Conservation (phyloP, 345 rosid genomes). For the Luvunga scandens region DNA sequence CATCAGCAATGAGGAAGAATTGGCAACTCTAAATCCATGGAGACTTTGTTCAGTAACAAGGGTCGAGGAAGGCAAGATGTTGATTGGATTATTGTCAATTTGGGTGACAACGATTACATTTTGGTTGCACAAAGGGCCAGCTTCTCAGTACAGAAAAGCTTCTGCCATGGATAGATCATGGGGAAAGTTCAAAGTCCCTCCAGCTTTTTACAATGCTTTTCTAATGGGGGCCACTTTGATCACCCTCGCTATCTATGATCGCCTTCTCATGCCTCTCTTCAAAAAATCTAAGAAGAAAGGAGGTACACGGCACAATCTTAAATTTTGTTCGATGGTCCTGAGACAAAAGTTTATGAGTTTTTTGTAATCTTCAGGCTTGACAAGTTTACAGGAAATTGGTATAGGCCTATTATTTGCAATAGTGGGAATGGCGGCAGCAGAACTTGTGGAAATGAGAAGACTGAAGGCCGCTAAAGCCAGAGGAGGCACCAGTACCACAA, state of each 20-base stretch:
- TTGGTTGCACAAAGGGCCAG: conserved; percentile 16
- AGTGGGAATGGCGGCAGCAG: conserved; percentile 14
- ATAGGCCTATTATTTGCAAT: conserved; percentile 16
- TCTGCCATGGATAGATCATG: conserved; percentile 11
- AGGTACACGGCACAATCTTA: not conserved
- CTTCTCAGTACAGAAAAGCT: conserved; percentile 18
- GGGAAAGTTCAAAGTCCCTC: conserved; percentile 11
- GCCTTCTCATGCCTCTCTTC: conserved; percentile 5
- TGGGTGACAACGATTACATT: conserved; percentile 19
- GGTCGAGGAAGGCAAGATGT: conserved; percentile 24
- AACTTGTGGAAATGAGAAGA: conserved; percentile 8
- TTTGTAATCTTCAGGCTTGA: conserved; percentile 8
- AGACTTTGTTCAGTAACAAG: conserved; percentile 17
- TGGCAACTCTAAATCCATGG: conserved; percentile 15
- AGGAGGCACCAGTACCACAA: not conserved
- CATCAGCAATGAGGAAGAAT: conserved; percentile 1
- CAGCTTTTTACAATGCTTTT: conserved; percentile 15
- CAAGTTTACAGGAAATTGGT: conserved; percentile 15
- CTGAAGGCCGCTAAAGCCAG: not conserved
- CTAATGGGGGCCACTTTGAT: not conserved
- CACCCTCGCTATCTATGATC: conserved; percentile 6
- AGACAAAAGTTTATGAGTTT: not conserved
- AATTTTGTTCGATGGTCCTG: not conserved
- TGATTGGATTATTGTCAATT: conserved; percentile 15
- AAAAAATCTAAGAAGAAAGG: conserved; percentile 6